Evolutionary conservation across 2,329 filamentous ascomycete species (phyloP), one percentile per base, ranked within the genome.

Genomic region (Penicillium sclerotiorum): DNA sequence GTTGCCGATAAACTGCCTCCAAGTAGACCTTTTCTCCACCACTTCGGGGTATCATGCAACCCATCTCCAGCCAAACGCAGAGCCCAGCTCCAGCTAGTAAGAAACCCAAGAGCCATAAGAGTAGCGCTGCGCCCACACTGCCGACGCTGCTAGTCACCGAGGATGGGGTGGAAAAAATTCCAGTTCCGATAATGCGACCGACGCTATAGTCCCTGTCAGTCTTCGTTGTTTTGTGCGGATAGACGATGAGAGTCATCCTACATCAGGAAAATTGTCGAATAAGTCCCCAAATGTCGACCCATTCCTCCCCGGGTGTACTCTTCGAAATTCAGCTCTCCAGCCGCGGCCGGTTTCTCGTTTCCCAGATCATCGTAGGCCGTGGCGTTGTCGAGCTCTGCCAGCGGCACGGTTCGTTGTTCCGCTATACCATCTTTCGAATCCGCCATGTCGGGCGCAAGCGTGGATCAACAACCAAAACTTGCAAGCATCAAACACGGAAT

Each of bases 1-100:
- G 86, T 23, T 74, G 73, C 2, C 80, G 77, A 62, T 85, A 88
- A 0, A 81, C 83, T 56, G 83, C 86, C 66, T 89, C 85, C 33
- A 88, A 76, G 58, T 88, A 88, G 4, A 87, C 83, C 64, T 88
- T 88, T 25, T 81, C 75, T 39, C 85, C 86, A 9, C 86, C 86
- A 2, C 81, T 86, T 1, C 85, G 76, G 4, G 86, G 86, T 17
- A 89, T 72, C 80, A 87, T 86, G 56, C 79, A 84, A 0, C 85
- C 86, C 58, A 84, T 84, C 60, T 89, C 86, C 11, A 88, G 75
- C 15, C 78, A 78, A 0, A 88, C 77, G 8, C 79, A 78, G 1
- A 88, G 71, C 0, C 82, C 83, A 42, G 80, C 82, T 8, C 78
- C 82, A 0, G 83, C 80, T 5, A 87, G 73, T 2, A 83, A 53